Evolutionary conservation across 2,329 filamentous ascomycete genomes (phyloP).

Genomic region (Neofusicoccum kwambonambiense): DNA sequence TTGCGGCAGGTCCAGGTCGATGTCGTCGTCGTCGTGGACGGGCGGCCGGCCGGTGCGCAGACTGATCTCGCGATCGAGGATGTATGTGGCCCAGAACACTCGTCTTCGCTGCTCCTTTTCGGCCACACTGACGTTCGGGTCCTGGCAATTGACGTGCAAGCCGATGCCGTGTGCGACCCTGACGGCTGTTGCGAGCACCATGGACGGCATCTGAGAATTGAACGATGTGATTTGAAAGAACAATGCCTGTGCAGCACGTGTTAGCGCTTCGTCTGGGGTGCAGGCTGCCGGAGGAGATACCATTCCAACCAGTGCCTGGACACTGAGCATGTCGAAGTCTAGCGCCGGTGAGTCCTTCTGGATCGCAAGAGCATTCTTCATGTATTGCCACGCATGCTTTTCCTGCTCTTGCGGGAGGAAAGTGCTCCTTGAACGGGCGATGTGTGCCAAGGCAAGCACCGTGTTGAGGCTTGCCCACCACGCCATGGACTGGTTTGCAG

Average conservation of each 20-base stretch:
- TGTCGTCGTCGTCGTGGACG: background rate
- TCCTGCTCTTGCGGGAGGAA: slow-evolving; percentile 1
- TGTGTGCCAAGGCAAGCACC: background rate
- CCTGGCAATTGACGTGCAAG: background rate
- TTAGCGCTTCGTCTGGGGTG: background rate
- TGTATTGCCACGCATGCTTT: background rate
- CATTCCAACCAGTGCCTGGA: slow-evolving; percentile 4
- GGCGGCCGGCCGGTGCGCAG: background rate
- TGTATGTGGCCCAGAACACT: background rate
- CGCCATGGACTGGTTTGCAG: background rate
- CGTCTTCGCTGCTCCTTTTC: slow-evolving; percentile 1
- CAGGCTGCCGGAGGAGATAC: background rate
- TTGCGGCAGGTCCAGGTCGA: background rate
- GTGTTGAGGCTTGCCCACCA: slow-evolving; percentile 1
- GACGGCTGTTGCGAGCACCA: slow-evolving; percentile 3
- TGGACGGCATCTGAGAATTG: slow-evolving; percentile 1
- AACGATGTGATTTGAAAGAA: background rate
- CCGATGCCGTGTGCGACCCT: background rate
- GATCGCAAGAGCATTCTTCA: background rate
- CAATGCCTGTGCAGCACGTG: background rate
- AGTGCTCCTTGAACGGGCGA: background rate
- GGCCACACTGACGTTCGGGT: background rate
- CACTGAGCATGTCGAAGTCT: background rate
- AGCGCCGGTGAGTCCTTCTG: background rate
- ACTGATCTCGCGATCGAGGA: slow-evolving; percentile 5